phyloP scores from a whole-genome alignment of 352 stramenopile genomes.

The Pythium aphanidermatum region DNA sequence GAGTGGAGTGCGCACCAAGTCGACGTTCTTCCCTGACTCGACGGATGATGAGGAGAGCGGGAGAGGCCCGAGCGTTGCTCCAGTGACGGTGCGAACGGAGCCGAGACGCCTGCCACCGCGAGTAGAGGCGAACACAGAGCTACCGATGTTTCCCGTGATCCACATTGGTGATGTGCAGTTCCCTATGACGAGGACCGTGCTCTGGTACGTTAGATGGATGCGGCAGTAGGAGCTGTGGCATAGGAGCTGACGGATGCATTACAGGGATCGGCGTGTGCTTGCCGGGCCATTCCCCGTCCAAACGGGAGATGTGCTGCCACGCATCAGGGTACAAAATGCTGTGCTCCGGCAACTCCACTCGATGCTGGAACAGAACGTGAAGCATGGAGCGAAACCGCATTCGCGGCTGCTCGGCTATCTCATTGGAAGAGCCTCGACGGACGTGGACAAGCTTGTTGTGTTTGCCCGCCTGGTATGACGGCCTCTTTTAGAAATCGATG shows the following conservation, averaged over 20 bases:
- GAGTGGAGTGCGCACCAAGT: conserved; percentile 16
- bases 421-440: neutral
- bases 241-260: neutral
- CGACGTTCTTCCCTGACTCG: conserved; percentile 68
- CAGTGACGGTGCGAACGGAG: neutral
- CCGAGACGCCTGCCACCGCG: neutral
- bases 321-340: conserved; percentile 29
- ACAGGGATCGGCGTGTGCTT: conserved; percentile 58
- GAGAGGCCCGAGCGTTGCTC: neutral
- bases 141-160: conserved; percentile 11
- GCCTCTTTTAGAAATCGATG: too few species aligned
- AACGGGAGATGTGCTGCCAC: conserved; percentile 40
- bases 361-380: conserved; percentile 15
- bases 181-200: conserved; percentile 48
- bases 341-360: conserved; percentile 49
- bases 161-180: conserved; percentile 58
- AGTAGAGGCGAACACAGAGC: conserved; percentile 1
- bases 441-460: neutral
- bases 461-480: conserved; percentile 10
- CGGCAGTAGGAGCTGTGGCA: too few species aligned
- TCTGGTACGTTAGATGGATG: conserved; percentile 34
- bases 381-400: conserved; percentile 3
- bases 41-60: conserved; percentile 53
- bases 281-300: conserved; percentile 30
- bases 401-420: conserved; percentile 30